A percentile compares a stretch with the other conserved stretches of the same genome.
These are phyloP conservation scores for Ajuga reptans DNA, from an alignment of 305 asterid species.

Conservation along the genomic window DNA sequence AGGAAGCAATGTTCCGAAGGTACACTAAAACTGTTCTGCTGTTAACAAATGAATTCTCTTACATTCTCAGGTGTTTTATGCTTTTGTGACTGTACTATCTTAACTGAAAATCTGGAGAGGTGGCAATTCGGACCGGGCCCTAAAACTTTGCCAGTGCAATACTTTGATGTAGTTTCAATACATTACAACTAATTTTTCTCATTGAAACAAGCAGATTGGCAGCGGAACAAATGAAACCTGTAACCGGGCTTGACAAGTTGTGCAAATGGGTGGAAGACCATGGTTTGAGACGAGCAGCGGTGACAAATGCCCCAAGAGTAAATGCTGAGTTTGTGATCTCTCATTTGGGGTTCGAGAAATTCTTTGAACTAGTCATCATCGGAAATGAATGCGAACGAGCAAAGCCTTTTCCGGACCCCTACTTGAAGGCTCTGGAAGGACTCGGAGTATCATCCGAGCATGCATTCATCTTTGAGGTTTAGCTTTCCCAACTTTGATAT, in stretches of 20 bases:
- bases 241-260: constrained; percentile 49
- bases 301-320: constrained; percentile 73
- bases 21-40: neutral
- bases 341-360: constrained; percentile 39
- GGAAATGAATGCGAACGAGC: constrained; percentile 65
- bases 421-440: constrained; percentile 51
- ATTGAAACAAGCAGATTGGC: constrained; percentile 45
- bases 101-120: too few species aligned
- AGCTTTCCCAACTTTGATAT: neutral
- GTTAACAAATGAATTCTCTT: too few species aligned
- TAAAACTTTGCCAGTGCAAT: neutral
- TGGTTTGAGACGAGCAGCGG: constrained; percentile 73
- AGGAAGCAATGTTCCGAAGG: constrained; percentile 78
- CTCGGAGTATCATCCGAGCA: constrained; percentile 53
- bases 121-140: too few species aligned
- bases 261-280: constrained; percentile 57
- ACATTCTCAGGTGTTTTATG: neutral
- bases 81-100: neutral
- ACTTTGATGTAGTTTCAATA: neutral
- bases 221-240: constrained; percentile 42
- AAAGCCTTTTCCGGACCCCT: constrained; percentile 81
- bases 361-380: constrained; percentile 47
- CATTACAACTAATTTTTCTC: neutral
- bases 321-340: constrained; percentile 60
- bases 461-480: constrained; percentile 64